These are phyloP conservation scores for Dissophora globulifera DNA, from an alignment of 192 early-diverging fungal species.

Conservation along the genomic window DNA sequence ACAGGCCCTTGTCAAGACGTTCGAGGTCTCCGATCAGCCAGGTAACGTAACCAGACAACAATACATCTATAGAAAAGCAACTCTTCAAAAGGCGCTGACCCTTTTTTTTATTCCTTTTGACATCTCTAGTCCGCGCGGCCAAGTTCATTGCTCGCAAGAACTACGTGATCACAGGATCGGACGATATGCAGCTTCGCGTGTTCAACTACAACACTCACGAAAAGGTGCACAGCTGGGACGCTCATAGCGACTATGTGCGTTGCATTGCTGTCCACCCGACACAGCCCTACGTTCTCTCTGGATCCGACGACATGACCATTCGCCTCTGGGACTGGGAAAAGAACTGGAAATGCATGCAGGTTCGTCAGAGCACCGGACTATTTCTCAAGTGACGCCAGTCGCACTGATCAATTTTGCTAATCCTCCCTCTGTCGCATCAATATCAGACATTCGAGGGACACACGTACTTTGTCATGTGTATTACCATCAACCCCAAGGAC, in stretches of 20 bases:
- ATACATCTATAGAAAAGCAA: no score
- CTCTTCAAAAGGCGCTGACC: background rate
- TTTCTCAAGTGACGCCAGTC: background rate
- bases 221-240: conserved; percentile 95
- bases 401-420: no score
- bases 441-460: conserved; percentile 98
- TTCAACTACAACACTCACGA: conserved; percentile 99
- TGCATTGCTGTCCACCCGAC: conserved; percentile 96
- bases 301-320: conserved; percentile 97
- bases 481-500: conserved; percentile 99
- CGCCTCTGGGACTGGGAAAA: conserved; percentile 99
- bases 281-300: conserved; percentile 92
- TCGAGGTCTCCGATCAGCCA: conserved; percentile 95
- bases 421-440: no score
- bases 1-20: conserved; percentile 93
- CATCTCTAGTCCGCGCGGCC: conserved; percentile 86
- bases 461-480: conserved; percentile 96
- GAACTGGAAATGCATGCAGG: conserved; percentile 95
- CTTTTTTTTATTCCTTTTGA: background rate
- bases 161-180: conserved; percentile 95
- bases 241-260: conserved; percentile 97
- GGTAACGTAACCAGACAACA: no score
- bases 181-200: conserved; percentile 96
- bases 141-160: conserved; percentile 98
- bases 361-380: conserved; percentile 24